Base-by-base conservation (phyloP, 2,329 filamentous ascomycete species). In the Metarhizium guizhouense region DNA sequence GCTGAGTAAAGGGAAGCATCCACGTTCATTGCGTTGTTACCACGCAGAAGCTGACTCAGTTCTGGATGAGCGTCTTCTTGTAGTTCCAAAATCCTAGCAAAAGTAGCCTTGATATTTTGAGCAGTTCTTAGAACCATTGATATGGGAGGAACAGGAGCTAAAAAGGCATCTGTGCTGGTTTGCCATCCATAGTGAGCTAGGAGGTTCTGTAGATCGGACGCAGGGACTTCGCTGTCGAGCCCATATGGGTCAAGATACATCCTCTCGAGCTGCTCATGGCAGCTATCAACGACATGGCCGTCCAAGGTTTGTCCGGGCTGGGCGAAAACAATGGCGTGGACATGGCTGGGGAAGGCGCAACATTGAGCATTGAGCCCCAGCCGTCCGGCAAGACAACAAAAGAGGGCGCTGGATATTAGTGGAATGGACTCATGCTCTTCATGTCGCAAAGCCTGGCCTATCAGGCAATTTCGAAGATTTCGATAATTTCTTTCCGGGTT, bases 201-300 rank as follows among this genome's bases (percentile, higher is more conserved):
- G 59, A 84, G 76, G 30, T 71, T 72, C 57, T 80, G 77, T 42
- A 96, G 74, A 52, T 81, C 74, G 1, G 75, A 71, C 13, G 82
- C 68, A 0, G 79, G 74, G 0, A 92, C 80, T 69, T 95, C 90
- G 14, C 80, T 71, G 38, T 84, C 79, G 3, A 81, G 84, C 32
- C 83, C 81, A 69, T 88, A 96, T 0, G 92, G 91, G 64, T 96
- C 90, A 60, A 96, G 77, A 66, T 90, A 95, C 82, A 96, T 93
- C 50, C 77, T 63, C 49, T 67, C 62, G 13, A 60, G 57, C 4
- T 61, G 56, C 14, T 74, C 72, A 51, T 77, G 70, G 1, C 77
- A 68, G 13, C 66, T 63, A 7, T 68, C 63, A 6, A 72, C 56
- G 30, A 63, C 63, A 13, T 62, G 61, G 20, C 74, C 82, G 65